These are phyloP conservation scores for Cocos nucifera DNA, from an alignment of 176 grass and related monocot genomes.

Conservation along the genomic window DNA sequence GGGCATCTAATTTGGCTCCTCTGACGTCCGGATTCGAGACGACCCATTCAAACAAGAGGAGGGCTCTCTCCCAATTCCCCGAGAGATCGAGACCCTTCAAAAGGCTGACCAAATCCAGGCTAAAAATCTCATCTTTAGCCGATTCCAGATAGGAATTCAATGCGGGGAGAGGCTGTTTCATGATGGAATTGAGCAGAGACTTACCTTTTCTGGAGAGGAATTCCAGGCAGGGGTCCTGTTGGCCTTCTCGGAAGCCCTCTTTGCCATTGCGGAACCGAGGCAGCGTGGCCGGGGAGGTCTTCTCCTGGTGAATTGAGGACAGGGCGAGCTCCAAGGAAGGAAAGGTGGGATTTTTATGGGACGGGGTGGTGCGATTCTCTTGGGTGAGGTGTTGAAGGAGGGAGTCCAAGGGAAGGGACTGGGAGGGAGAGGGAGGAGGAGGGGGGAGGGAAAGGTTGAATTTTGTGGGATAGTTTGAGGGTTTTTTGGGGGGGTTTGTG, in stretches of 20 bases:
- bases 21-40: conserved; percentile 12
- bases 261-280: conserved; percentile 19
- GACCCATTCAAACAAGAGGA: conserved; percentile 59
- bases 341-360: conserved; percentile 14
- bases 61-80: conserved; percentile 55
- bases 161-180: not conserved
- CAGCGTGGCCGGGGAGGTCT: conserved; percentile 10
- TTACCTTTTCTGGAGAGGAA: conserved; percentile 21
- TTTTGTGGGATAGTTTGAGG: not conserved
- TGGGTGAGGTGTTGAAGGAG: conserved; percentile 60
- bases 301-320: conserved; percentile 17
- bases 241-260: conserved; percentile 16
- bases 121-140: conserved; percentile 17
- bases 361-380: conserved; percentile 2
- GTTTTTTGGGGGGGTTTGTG: not conserved
- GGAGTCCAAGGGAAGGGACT: conserved; percentile 60
- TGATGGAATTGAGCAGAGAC: conserved; percentile 10
- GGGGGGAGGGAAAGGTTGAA: conserved; percentile 5
- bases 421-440: conserved; percentile 21
- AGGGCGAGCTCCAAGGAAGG: conserved; percentile 21
- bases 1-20: conserved; percentile 19
- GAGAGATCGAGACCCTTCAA: conserved; percentile 27
- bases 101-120: conserved; percentile 14
- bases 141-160: conserved; percentile 8
- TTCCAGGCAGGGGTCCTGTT: conserved; percentile 33